Conservation (phyloP, 352 stramenopile genomes). For the Globisporangium lucens region DNA sequence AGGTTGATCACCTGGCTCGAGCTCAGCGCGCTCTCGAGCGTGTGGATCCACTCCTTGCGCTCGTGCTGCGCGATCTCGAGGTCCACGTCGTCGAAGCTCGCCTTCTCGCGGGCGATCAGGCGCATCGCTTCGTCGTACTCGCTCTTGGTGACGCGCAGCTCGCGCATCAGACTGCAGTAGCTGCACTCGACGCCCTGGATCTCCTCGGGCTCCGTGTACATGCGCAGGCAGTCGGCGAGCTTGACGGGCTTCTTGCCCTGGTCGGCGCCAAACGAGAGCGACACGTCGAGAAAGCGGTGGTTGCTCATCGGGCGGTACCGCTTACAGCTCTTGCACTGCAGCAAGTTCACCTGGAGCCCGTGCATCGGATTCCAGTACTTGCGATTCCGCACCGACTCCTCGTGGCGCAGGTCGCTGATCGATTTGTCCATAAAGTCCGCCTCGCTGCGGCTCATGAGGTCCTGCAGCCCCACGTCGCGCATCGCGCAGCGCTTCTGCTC, state of each 20-base stretch:
- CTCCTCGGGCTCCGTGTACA: constrained; percentile 67
- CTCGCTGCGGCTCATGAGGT: constrained; percentile 30
- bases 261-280: constrained; percentile 56
- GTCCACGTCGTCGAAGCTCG: constrained; percentile 28
- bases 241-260: constrained; percentile 28
- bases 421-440: constrained; percentile 29
- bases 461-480: constrained; percentile 51
- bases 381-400: constrained; percentile 52
- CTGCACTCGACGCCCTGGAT: constrained; percentile 76
- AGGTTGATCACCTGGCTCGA: constrained; percentile 29
- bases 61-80: constrained; percentile 58
- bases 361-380: constrained; percentile 75
- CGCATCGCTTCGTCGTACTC: constrained; percentile 23
- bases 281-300: constrained; percentile 76
- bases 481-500: constrained; percentile 52
- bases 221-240: constrained; percentile 52
- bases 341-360: constrained; percentile 73
- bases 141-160: constrained; percentile 39
- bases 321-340: constrained; percentile 67
- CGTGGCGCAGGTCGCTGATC: constrained; percentile 69
- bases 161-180: constrained; percentile 58
- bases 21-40: constrained; percentile 38
- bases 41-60: constrained; percentile 66
- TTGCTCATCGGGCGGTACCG: constrained; percentile 70
- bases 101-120: constrained; percentile 16